Evolutionary conservation across 2,329 filamentous ascomycete species (phyloP), one percentile per base, ranked within the genome.

Genomic region (Penicillium paneum): DNA sequence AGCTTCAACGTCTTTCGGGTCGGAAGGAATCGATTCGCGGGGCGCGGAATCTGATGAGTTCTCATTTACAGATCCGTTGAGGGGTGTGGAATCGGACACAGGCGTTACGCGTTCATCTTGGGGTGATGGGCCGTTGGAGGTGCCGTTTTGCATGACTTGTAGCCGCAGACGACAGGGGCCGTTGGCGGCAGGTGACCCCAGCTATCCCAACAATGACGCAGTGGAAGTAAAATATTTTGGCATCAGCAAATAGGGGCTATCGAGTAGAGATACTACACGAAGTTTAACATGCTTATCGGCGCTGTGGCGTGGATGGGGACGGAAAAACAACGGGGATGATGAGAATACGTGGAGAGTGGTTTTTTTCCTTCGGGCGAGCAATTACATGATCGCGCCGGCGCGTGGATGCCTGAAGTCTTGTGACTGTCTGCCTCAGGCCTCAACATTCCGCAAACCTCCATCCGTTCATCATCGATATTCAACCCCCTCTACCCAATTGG

Each of bases 121-220:
- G 62, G 71, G 68, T 64, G 67, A 70, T 66, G 65, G 68, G 68
- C 71, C 71, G 64, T 74, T 73, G 54, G 65, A 64, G 62, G 62
- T 75, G 65, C 74, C 74, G 74, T 76, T 75, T 76, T 76, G 74
- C 74, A 76, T 76, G 64, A 75, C 74, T 76, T 70, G 67, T 68
- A 67, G 67, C 65, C 66, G 67, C 66, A 62, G 64, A 71, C 58
- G 69, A 73, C 70, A 74, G 72, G 73, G 73, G 74, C 71, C 69
- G 61, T 72, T 62, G 70, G 52, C 57, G 42, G 60, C 65, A 69
- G 65, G 62, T 71, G 71, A 76, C 74, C 74, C 74, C 74, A 72
- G 72, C 69, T 75, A 74, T 76, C 72, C 70, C 71, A 71, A 71
- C 70, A 71, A 72, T 66, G 66, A 70, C 69, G 64, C 64, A 57